phyloP scores from a whole-genome alignment of 192 early-diverging fungal genomes.

The Entomortierella chlamydospora region DNA sequence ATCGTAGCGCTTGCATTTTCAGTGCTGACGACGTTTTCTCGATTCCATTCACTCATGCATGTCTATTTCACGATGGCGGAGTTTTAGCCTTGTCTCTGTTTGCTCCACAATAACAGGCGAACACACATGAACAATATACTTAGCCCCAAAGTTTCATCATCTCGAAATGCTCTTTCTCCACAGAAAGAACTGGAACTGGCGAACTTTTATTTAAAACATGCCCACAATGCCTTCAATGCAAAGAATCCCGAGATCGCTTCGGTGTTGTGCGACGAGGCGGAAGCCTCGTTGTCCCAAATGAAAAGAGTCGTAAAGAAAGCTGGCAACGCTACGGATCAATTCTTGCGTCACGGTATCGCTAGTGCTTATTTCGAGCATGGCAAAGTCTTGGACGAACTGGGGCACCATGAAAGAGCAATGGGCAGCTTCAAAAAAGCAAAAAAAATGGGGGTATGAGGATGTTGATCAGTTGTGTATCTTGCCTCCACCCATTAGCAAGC shows the following conservation, averaged over 20 bases:
- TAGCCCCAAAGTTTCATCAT: slow-evolving; percentile 12
- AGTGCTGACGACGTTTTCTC: too few relatives aligned
- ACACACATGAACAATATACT: slow-evolving; percentile 29
- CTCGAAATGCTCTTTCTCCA: slow-evolving; percentile 22
- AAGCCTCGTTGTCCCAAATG: slow-evolving; percentile 25
- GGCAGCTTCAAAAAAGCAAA: slow-evolving; percentile 19
- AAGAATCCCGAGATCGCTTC: slow-evolving; percentile 23
- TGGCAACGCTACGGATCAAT: slow-evolving; percentile 10
- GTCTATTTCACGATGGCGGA: slow-evolving; percentile 1
- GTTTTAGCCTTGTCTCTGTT: slow-evolving; percentile 10
- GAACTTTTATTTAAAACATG: slow-evolving; percentile 20
- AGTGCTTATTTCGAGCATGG: slow-evolving; percentile 19
- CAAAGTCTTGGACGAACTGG: slow-evolving; percentile 12
- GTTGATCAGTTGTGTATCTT: slow-evolving; percentile 5
- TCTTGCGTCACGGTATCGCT: slow-evolving; percentile 19
- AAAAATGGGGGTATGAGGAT: slow-evolving; percentile 20
- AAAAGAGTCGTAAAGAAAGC: slow-evolving; percentile 21
- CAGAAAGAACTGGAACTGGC: slow-evolving; percentile 28
- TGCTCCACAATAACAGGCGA: slow-evolving; percentile 14
- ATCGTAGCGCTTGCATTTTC: too few relatives aligned
- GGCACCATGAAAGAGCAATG: slow-evolving; percentile 13
- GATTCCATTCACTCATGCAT: slow-evolving; percentile 5
- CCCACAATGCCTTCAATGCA: slow-evolving; percentile 7
- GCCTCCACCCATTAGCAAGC: slow-evolving; percentile 2
- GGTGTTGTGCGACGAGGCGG: slow-evolving; percentile 26